phyloP scores from a whole-genome alignment of 257 asterid species.

The Pogostemon cablin region DNA sequence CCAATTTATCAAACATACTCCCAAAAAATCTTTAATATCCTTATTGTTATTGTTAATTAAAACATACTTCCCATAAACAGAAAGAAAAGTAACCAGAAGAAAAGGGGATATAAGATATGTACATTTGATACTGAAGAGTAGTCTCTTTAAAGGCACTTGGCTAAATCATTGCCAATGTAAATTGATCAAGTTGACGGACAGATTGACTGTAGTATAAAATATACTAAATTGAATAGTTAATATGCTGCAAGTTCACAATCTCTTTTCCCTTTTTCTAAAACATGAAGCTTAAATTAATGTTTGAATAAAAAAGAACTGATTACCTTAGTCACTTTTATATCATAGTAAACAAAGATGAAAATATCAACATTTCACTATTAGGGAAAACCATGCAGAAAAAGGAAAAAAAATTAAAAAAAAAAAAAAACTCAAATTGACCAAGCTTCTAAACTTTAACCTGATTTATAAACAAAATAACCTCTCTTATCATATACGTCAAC shows the following conservation, averaged over 20 bases:
- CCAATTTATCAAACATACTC: neutral
- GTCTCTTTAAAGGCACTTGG: conserved; percentile 11
- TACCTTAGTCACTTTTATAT: neutral
- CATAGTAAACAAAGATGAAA: too few species aligned
- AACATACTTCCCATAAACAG: neutral
- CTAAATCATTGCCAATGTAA: conserved; percentile 14
- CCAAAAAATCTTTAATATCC: neutral
- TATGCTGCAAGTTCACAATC: neutral
- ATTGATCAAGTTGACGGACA: conserved; percentile 16
- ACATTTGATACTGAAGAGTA: conserved; percentile 16
- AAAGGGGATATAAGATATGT: neutral
- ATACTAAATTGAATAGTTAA: conserved; percentile 2
- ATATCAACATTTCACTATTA: too few species aligned
- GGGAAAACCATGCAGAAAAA: too few species aligned
- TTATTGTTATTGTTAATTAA: conserved; percentile 8
- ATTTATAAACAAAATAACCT: neutral
- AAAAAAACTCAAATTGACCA: neutral
- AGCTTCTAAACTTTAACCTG: conserved; percentile 22
- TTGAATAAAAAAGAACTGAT: neutral
- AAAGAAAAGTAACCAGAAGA: neutral
- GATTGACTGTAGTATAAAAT: conserved; percentile 6
- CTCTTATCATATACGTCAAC: neutral
- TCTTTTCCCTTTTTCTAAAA: neutral
- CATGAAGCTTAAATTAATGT: neutral
- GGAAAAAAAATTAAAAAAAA: too few species aligned